phyloP scores from a whole-genome alignment of 371 early-diverging fungal genomes.

The Batkoa obscura region DNA sequence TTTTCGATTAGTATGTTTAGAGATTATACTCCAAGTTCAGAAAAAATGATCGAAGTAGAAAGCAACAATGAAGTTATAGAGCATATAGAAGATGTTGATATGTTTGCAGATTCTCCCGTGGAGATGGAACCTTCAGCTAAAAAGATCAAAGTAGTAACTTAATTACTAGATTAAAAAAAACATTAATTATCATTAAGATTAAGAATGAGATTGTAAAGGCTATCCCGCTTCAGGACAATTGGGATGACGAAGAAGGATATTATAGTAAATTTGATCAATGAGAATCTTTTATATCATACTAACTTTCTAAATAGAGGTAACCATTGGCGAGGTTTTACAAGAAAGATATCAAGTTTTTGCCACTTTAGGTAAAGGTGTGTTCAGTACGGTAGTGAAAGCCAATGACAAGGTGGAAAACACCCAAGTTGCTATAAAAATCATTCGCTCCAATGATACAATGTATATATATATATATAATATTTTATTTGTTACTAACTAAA shows the following conservation, averaged over 20 bases:
- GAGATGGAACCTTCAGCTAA: no score
- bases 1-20: no score
- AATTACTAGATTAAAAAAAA: no score
- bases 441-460: constrained; percentile 90
- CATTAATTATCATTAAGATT: no score
- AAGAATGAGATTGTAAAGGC: no score
- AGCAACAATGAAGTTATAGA: no score
- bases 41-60: no score
- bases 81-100: no score
- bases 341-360: constrained; percentile 68
- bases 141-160: no score
- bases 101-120: no score
- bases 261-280: constrained; percentile 62
- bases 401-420: constrained; percentile 38
- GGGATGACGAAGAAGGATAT: constrained; percentile 94
- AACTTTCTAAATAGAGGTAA: constrained; percentile 7
- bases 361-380: constrained; percentile 84
- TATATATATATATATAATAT: constrained; percentile 13
- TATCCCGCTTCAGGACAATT: constrained; percentile 70
- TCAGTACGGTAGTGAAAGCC: constrained; percentile 81
- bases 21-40: no score
- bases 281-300: background rate
- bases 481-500: background rate
- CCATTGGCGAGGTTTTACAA: constrained; percentile 64
- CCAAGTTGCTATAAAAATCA: constrained; percentile 91